Conservation (phyloP, 345 rosid genomes). For the Euphorbia pulcherrima region DNA sequence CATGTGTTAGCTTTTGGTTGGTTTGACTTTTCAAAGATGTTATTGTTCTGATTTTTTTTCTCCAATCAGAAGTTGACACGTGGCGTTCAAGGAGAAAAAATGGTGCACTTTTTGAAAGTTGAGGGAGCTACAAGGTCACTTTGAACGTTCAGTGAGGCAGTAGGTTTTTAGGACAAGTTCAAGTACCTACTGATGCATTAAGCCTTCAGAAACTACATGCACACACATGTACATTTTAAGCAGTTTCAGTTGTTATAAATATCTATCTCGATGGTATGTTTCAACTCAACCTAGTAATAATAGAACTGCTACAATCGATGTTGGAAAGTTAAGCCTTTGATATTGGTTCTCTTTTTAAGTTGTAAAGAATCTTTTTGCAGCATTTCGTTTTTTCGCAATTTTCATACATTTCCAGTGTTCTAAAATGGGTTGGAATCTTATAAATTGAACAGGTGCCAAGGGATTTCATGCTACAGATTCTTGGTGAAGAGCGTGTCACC, state of each 20-base stretch:
- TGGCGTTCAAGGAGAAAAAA: too few species aligned
- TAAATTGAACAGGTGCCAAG: constrained; percentile 42
- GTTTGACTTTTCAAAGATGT: too few species aligned
- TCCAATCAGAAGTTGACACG: too few species aligned
- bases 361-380: background rate
- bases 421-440: background rate
- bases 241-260: background rate
- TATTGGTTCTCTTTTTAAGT: background rate
- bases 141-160: too few species aligned
- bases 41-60: too few species aligned
- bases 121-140: too few species aligned
- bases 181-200: too few species aligned
- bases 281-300: background rate
- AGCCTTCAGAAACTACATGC: too few species aligned
- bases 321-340: background rate
- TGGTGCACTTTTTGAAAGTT: too few species aligned
- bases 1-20: too few species aligned
- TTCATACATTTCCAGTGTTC: background rate
- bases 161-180: too few species aligned
- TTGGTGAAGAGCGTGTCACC: constrained; percentile 54
- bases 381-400: background rate
- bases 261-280: background rate
- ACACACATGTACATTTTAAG: background rate
- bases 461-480: constrained; percentile 45
- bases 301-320: background rate